phyloP scores from a whole-genome alignment of 441 rosid species.

The Francoa sonchifolia region DNA sequence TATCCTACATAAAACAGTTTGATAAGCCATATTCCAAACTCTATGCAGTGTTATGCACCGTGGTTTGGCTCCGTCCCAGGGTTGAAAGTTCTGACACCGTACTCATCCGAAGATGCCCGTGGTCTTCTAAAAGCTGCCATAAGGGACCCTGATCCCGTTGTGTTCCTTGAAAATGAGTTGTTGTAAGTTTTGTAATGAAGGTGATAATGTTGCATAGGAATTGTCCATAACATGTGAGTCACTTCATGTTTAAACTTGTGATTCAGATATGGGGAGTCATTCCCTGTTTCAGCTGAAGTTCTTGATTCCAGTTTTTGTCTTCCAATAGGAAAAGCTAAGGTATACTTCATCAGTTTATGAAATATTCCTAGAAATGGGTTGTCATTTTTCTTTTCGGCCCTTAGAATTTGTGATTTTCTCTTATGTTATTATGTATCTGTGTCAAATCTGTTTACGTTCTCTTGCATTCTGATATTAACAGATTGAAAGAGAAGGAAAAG shows the following conservation, averaged over 20 bases:
- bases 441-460: no score
- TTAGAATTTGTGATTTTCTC: background rate
- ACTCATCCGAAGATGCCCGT: constrained; percentile 87
- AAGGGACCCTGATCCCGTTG: constrained; percentile 96
- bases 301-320: constrained; percentile 94
- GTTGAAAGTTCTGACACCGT: constrained; percentile 72
- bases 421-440: background rate
- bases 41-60: constrained; percentile 86
- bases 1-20: no score
- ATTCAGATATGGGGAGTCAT: constrained; percentile 79
- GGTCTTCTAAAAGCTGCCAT: constrained; percentile 94
- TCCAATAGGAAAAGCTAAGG: constrained; percentile 97
- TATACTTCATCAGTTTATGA: constrained; percentile 10
- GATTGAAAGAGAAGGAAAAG: constrained; percentile 95
- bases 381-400: constrained; percentile 3
- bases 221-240: background rate
- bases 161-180: constrained; percentile 87
- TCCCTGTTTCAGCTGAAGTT: constrained; percentile 79
- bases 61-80: constrained; percentile 89
- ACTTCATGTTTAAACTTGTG: constrained; percentile 1
- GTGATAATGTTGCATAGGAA: background rate
- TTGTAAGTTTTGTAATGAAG: constrained; percentile 37
- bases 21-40: no score
- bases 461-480: constrained; percentile 16
- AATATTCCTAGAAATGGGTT: constrained; percentile 2